Percentiles rank a stretch among this genome's conserved stretches.
Conservation (phyloP, 2,329 filamentous ascomycete species). For the Pseudopithomyces chartarum region DNA sequence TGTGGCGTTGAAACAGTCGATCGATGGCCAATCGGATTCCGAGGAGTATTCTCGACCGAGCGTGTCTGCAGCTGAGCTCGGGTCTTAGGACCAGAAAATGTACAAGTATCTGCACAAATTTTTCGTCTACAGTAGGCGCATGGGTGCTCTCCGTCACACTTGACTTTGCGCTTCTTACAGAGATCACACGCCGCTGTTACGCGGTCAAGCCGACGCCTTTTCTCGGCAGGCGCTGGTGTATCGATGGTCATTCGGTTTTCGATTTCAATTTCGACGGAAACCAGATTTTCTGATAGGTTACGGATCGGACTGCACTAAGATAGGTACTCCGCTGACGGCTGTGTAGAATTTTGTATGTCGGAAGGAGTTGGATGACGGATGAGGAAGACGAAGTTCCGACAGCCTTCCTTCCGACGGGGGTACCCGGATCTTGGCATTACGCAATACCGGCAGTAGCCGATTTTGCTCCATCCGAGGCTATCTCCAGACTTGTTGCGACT, state of each 20-base stretch:
- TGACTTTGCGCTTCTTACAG: conserved; percentile 47
- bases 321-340: too few relatives aligned
- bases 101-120: conserved; percentile 48
- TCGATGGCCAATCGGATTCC: neutral
- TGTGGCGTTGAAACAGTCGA: neutral
- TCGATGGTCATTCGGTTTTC: neutral
- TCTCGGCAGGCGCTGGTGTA: conserved; percentile 14
- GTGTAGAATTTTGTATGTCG: neutral
- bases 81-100: conserved; percentile 47
- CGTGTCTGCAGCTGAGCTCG: conserved; percentile 30
- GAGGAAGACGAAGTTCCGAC: neutral
- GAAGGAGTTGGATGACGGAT: neutral
- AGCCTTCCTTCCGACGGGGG: neutral
- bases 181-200: conserved; percentile 37
- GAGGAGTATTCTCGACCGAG: conserved; percentile 39
- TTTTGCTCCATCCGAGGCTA: too few relatives aligned
- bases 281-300: neutral
- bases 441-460: neutral
- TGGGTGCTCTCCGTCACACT: conserved; percentile 57
- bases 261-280: neutral
- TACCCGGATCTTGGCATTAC: neutral
- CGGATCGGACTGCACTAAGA: neutral
- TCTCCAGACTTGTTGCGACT: too few relatives aligned
- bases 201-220: conserved; percentile 31
- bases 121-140: conserved; percentile 55